Percentiles rank a stretch among this genome's conserved stretches.
phyloP scores from a whole-genome alignment of 306 rosid genomes.

The Rosa chinensis region DNA sequence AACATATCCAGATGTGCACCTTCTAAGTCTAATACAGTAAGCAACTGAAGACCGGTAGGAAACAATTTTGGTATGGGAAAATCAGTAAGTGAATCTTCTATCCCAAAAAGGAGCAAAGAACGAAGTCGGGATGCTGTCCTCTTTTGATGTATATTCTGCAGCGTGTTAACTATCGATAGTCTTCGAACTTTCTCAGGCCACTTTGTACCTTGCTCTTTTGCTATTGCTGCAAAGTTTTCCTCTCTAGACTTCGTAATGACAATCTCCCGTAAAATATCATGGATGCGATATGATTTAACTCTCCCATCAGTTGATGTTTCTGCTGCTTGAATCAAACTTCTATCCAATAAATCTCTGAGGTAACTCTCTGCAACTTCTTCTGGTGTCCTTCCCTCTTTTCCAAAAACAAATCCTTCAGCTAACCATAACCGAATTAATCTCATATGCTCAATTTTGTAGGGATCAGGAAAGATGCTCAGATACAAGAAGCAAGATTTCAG shows the following conservation, averaged over 20 bases:
- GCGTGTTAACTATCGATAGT: conserved; percentile 37
- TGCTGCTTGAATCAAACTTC: no score
- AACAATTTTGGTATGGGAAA: conserved; percentile 11
- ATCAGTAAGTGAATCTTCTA: conserved; percentile 34
- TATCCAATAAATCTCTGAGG: no score
- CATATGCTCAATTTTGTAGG: conserved; percentile 36
- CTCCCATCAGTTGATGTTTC: no score
- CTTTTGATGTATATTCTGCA: conserved; percentile 38
- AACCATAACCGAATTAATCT: conserved; percentile 57
- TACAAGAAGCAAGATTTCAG: conserved; percentile 63
- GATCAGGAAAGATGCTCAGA: conserved; percentile 45
- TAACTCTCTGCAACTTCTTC: no score
- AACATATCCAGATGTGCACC: conserved; percentile 24
- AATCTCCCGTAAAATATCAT: conserved; percentile 57
- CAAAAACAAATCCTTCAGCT: conserved; percentile 61
- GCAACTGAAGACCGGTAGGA: conserved; percentile 21
- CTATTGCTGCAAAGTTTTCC: conserved; percentile 48
- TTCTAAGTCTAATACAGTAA: conserved; percentile 36
- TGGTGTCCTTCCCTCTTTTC: conserved; percentile 47
- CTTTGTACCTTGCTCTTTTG: conserved; percentile 30
- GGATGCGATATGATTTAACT: no score
- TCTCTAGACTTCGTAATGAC: conserved; percentile 44
- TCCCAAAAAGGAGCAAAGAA: conserved; percentile 51
- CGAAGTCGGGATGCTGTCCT: conserved; percentile 51
- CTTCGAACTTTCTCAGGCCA: conserved; percentile 52